phyloP scores from a whole-genome alignment of 176 grass and related monocot genomes.

The Miscanthus lutarioriparius region DNA sequence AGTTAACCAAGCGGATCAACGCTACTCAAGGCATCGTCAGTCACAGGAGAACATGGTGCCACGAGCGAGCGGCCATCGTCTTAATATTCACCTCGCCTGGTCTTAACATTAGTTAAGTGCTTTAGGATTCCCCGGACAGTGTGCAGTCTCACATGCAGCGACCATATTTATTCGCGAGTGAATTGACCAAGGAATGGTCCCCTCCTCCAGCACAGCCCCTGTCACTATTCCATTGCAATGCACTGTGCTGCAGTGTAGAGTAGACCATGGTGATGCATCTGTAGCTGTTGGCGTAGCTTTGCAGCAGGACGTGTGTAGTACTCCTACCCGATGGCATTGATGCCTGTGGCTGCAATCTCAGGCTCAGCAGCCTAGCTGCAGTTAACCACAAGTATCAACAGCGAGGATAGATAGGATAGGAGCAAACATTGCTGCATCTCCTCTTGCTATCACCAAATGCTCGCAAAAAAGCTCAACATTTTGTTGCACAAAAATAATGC shows the following conservation, averaged over 20 bases:
- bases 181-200: slow-evolving; percentile 47
- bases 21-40: too few species aligned
- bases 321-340: slow-evolving; percentile 21
- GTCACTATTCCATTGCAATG: slow-evolving; percentile 1
- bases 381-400: neutral
- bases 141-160: slow-evolving; percentile 42
- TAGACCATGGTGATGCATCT: neutral
- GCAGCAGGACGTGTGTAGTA: neutral
- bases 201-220: neutral
- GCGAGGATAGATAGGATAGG: too few species aligned
- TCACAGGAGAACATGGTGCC: too few species aligned
- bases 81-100: too few species aligned
- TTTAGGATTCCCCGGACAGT: slow-evolving; percentile 21
- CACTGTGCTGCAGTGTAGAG: too few species aligned
- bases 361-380: neutral
- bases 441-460: too few species aligned
- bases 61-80: too few species aligned
- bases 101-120: too few species aligned
- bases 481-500: too few species aligned
- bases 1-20: slow-evolving; percentile 16
- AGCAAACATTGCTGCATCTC: too few species aligned
- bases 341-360: neutral
- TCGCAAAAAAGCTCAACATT: too few species aligned
- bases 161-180: slow-evolving; percentile 20
- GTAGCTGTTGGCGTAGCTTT: neutral